Percentiles rank a stretch among this genome's conserved stretches.
phyloP scores from a whole-genome alignment of 1,284 basidiomycete species.

The Ceratobasidium sp. region DNA sequence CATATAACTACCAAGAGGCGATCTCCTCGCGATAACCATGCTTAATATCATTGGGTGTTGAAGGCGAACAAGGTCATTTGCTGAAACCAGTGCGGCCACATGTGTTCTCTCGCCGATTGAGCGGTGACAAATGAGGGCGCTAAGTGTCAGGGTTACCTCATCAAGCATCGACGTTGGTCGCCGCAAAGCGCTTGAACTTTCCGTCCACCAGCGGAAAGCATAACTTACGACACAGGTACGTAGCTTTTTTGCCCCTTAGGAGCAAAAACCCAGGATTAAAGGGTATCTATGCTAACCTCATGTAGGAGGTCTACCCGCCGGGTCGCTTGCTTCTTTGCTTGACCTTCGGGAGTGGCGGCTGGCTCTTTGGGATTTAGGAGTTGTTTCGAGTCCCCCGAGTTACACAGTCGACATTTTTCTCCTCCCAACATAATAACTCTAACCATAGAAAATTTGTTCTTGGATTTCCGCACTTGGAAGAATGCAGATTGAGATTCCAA shows the following conservation, averaged over 20 bases:
- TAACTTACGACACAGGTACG: not conserved
- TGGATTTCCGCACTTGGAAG: not conserved
- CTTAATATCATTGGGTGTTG: not conserved
- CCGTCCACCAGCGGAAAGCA: not conserved
- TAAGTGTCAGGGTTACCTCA: not conserved
- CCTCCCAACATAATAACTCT: not conserved
- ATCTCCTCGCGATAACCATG: not conserved
- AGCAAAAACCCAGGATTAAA: not conserved
- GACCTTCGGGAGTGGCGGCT: not conserved
- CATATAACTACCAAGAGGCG: not conserved
- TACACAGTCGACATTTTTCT: not conserved
- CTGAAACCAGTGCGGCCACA: not conserved
- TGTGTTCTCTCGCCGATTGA: not conserved
- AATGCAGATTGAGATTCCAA: conserved; percentile 83
- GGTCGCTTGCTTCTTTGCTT: not conserved
- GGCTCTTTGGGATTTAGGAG: not conserved
- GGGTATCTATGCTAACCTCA: not conserved
- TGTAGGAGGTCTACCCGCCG: not conserved
- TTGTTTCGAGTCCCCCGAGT: not conserved
- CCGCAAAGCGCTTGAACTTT: not conserved
- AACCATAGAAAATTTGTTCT: not conserved
- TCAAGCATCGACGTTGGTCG: not conserved
- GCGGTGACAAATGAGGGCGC: no score
- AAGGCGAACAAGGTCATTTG: not conserved
- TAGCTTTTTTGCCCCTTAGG: not conserved